Conservation (phyloP, 495 filamentous ascomycete genomes). For the Neurospora discreta region DNA sequence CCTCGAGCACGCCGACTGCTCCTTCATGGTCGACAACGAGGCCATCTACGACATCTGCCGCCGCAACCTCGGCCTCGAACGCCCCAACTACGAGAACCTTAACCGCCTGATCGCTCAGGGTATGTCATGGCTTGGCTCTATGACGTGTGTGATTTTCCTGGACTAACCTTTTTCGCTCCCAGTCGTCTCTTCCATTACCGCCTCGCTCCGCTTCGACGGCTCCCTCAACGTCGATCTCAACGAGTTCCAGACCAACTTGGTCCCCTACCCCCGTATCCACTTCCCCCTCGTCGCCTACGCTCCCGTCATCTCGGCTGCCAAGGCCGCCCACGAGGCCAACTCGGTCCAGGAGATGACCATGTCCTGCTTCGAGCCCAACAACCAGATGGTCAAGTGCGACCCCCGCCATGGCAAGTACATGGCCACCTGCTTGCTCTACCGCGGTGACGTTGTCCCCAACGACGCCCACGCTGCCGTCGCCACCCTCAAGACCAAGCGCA, state of each 20-base stretch:
- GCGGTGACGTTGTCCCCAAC: constrained; percentile 94
- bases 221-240: constrained; percentile 98
- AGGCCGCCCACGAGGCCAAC: constrained; percentile 92
- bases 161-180: background rate
- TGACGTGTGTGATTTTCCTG: background rate
- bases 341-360: constrained; percentile 80
- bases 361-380: constrained; percentile 72
- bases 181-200: constrained; percentile 98
- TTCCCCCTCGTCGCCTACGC: constrained; percentile 96
- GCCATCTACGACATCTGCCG: constrained; percentile 99
- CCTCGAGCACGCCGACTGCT: constrained; percentile 98
- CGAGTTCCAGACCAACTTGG: constrained; percentile 99
- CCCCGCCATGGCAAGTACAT: constrained; percentile 99
- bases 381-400: constrained; percentile 99
- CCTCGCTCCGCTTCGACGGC: constrained; percentile 95
- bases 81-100: constrained; percentile 94
- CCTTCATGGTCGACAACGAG: constrained; percentile 99
- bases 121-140: constrained; percentile 23
- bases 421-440: constrained; percentile 96
- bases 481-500: constrained; percentile 94
- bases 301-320: constrained; percentile 84
- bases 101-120: constrained; percentile 97
- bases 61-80: constrained; percentile 90
- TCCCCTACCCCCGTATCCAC: constrained; percentile 98
- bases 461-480: constrained; percentile 87